Percentiles rank a stretch among this genome's conserved stretches.
Evolutionary conservation across 2,329 filamentous ascomycete genomes (phyloP).

Genomic region (Chaetoscypha palmicola): DNA sequence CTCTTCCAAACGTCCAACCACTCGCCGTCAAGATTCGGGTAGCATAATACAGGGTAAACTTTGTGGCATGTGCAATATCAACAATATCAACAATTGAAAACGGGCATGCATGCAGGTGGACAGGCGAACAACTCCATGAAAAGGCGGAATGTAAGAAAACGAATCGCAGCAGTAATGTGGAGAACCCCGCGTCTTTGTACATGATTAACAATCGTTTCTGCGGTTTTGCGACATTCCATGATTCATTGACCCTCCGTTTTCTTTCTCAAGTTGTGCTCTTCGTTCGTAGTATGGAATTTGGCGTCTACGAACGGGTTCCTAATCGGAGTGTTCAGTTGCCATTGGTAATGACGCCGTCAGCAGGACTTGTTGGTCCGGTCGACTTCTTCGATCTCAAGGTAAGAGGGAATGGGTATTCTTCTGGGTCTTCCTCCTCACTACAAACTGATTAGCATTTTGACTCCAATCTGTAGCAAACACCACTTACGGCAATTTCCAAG

Average conservation of each 20-base stretch:
- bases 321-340: conserved; percentile 10
- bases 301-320: too few relatives aligned
- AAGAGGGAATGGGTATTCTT: conserved; percentile 65
- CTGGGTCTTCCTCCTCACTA: conserved; percentile 89
- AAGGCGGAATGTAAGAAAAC: background rate
- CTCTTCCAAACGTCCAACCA: too few relatives aligned
- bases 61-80: background rate
- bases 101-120: too few relatives aligned
- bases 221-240: background rate
- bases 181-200: background rate
- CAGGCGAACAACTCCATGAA: too few relatives aligned
- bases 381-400: conserved; percentile 47
- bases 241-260: background rate
- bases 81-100: background rate
- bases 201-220: background rate
- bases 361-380: conserved; percentile 27
- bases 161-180: background rate
- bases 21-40: too few relatives aligned
- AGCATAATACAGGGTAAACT: too few relatives aligned
- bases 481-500: conserved; percentile 98
- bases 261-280: background rate
- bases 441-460: conserved; percentile 15
- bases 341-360: conserved; percentile 24
- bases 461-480: background rate
- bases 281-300: background rate